Conservation (phyloP, 495 filamentous ascomycete species). For the Tuber microsphaerosporum region DNA sequence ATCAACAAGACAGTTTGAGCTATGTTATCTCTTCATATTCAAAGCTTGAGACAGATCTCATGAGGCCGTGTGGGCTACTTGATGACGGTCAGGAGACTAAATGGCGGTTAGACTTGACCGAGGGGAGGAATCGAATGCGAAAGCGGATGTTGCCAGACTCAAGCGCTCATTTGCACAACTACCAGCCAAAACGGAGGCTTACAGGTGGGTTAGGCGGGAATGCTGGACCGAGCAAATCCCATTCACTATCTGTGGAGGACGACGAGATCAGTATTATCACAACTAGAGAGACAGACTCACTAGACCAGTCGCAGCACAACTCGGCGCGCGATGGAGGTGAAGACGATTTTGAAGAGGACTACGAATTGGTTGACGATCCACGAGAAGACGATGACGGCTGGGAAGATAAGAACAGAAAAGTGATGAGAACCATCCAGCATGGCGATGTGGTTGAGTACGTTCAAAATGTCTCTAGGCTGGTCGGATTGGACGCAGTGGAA, state of each 20-base stretch:
- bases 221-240: constrained; percentile 34
- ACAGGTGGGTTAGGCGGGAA: constrained; percentile 36
- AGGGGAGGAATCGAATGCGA: constrained; percentile 92
- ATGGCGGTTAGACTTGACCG: constrained; percentile 90
- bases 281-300: constrained; percentile 36
- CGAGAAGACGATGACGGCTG: constrained; percentile 77
- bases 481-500: constrained; percentile 85
- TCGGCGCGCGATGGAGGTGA: constrained; percentile 45
- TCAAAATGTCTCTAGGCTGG: constrained; percentile 87
- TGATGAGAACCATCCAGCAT: constrained; percentile 86
- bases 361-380: constrained; percentile 78
- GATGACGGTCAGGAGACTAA: constrained; percentile 58
- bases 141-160: constrained; percentile 73
- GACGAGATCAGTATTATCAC: constrained; percentile 42
- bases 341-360: constrained; percentile 70
- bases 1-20: constrained; percentile 76
- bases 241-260: constrained; percentile 41
- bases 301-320: constrained; percentile 33
- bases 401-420: constrained; percentile 95
- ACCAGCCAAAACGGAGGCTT: constrained; percentile 67
- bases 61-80: constrained; percentile 70
- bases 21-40: constrained; percentile 67
- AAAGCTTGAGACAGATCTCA: constrained; percentile 65
- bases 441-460: constrained; percentile 89
- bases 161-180: constrained; percentile 59